Base-by-base conservation (phyloP, 106 monocot genomes). In the Dendrobium chrysotoxum region DNA sequence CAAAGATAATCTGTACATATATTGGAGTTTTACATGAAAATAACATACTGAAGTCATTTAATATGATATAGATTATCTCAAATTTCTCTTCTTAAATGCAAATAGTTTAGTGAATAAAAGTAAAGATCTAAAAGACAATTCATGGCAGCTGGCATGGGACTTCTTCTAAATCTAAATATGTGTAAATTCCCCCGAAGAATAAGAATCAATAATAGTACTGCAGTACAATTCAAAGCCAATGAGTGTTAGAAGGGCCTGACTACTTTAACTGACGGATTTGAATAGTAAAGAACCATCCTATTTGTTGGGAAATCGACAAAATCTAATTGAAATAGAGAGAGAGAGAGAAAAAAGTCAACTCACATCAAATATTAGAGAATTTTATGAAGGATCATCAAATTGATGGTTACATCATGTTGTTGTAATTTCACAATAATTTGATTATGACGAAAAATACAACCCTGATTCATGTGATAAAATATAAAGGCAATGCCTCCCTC, bases 1-100 rank as follows among this genome's bases (percentile, higher is more conserved):
- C 97, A 86, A 98, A 98, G 81, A 98, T 98, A 79, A 89, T 83
- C 97, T 98, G 86, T 73, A 68, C 39, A 78, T 74, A 53, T 45
- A 86, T 44, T 12, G 41, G 3, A 47, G 78, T 11, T 70, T 28
- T 50, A 53, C 53, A 21, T 76, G 42, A 20, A 72, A 75, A 75
- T 23, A 11, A 18, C 40, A 41, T 25, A 75, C 40, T 41, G 35
- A n/a, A 17, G 20, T 26, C 31, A 44, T 15, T 44, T 4, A 75
- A 75, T 23, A 42, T 7, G 10, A 7, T 7, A 21, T 71, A 7
- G 30, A 71, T 28, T 39, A 72, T 72, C 39, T 39, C 35, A 72
- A 44, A 72, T 72, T 15, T 72, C 38, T 72, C 28, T 16, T 40
- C 39, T 35, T 18, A 72, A 40, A 72, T 40, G 20, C 4, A 72